These are phyloP conservation scores for Fusarium protoensiforme DNA, from an alignment of 2,329 filamentous ascomycete species.

Conservation along the genomic window DNA sequence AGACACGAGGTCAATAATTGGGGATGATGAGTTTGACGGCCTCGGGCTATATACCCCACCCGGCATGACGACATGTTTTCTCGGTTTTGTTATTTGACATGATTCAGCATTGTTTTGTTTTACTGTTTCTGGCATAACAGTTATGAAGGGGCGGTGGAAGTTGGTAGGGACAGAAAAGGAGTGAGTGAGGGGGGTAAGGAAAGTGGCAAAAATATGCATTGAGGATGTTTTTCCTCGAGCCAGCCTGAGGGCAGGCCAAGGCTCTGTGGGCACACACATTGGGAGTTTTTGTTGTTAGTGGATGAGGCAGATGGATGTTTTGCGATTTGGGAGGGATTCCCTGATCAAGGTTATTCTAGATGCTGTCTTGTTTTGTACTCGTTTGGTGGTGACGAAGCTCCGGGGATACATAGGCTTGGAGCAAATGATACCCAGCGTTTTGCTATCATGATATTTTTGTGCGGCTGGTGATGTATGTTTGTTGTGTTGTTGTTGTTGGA, in stretches of 20 bases:
- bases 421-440: slow-evolving; percentile 45
- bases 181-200: slow-evolving; percentile 7
- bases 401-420: slow-evolving; percentile 29
- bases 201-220: slow-evolving; percentile 12
- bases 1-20: slow-evolving; percentile 24
- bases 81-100: slow-evolving; percentile 15
- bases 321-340: slow-evolving; percentile 23
- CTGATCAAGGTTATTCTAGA: slow-evolving; percentile 14
- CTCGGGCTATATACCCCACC: slow-evolving; percentile 47
- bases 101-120: slow-evolving; percentile 14
- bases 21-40: slow-evolving; percentile 19
- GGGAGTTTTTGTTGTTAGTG: slow-evolving; percentile 20
- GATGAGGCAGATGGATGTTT: slow-evolving; percentile 23
- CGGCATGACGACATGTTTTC: slow-evolving; percentile 32
- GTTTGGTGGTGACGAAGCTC: slow-evolving; percentile 26
- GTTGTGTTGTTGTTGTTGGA: neutral
- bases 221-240: slow-evolving; percentile 19
- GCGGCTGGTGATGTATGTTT: neutral
- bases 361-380: slow-evolving; percentile 20
- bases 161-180: slow-evolving; percentile 22
- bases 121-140: slow-evolving; percentile 25
- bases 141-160: neutral
- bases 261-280: slow-evolving; percentile 2
- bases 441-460: slow-evolving; percentile 11
- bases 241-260: slow-evolving; percentile 4